Percentiles rank a stretch among this genome's conserved stretches.
Conservation (phyloP, 1,139 yeast genomes). For the Taphrina pruni region DNA sequence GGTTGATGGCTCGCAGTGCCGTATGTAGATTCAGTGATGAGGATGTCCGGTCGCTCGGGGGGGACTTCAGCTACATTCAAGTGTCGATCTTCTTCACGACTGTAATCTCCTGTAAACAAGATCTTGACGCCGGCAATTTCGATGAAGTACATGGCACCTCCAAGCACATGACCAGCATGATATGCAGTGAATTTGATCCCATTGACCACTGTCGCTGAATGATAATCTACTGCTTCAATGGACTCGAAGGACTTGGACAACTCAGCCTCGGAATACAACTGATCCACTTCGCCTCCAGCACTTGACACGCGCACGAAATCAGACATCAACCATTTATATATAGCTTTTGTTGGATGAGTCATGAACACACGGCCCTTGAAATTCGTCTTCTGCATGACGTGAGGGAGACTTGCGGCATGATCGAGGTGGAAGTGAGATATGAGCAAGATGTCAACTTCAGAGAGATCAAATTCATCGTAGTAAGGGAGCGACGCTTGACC, state of each 20-base stretch:
- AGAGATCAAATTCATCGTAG: conserved; percentile 89
- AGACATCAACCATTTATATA: conserved; percentile 89
- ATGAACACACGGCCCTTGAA: conserved; percentile 94
- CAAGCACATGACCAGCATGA: conserved; percentile 98
- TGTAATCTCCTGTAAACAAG: conserved; percentile 93
- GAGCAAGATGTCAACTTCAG: conserved; percentile 81
- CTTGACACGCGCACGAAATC: conserved; percentile 87
- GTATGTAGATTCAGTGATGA: conserved; percentile 93
- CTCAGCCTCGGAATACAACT: conserved; percentile 87
- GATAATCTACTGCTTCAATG: conserved; percentile 93
- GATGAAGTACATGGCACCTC: conserved; percentile 96
- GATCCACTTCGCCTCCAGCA: conserved; percentile 54
- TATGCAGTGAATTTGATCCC: conserved; percentile 96
- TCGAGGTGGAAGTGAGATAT: conserved; percentile 96
- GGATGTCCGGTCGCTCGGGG: conserved; percentile 81
- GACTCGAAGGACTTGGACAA: conserved; percentile 82
- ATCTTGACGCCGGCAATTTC: conserved; percentile 91
- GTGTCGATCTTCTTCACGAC: conserved; percentile 94
- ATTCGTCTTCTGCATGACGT: conserved; percentile 95
- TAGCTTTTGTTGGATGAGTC: conserved; percentile 99
- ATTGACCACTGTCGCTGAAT: conserved; percentile 90
- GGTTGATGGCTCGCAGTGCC: conserved; percentile 98
- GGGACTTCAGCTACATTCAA: conserved; percentile 95
- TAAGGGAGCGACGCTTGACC: conserved; percentile 93
- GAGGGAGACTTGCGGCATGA: conserved; percentile 97